A percentile compares a stretch with the other conserved stretches of the same genome.
Conservation (phyloP, 345 rosid species). For the Capsella bursapastoris region DNA sequence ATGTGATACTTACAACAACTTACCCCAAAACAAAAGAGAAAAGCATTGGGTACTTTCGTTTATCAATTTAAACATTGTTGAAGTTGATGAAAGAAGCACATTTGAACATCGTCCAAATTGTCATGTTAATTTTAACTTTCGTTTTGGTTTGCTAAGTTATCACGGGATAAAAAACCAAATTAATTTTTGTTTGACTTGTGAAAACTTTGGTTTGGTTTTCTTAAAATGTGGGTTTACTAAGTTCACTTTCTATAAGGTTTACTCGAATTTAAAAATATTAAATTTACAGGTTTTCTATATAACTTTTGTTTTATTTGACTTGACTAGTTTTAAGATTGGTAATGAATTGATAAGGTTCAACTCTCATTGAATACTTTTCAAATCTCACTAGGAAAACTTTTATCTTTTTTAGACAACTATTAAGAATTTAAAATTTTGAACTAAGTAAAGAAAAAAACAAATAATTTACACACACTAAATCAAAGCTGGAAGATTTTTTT, state of each 20-base stretch:
- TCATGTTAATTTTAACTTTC: neutral
- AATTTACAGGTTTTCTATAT: neutral
- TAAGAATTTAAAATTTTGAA: neutral
- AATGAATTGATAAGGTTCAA: neutral
- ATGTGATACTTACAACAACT: neutral
- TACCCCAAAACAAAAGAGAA: neutral
- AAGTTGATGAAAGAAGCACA: neutral
- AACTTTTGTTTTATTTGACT: neutral
- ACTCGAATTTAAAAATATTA: no score
- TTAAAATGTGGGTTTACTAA: no score
- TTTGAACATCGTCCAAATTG: neutral
- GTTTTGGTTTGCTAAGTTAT: neutral
- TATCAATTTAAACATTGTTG: neutral
- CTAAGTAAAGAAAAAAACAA: neutral
- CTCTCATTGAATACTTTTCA: neutral
- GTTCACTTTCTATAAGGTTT: no score
- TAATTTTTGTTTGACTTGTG: neutral
- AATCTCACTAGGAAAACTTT: neutral
- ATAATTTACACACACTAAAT: neutral
- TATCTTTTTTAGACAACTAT: neutral
- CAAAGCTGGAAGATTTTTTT: neutral
- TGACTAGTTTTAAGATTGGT: neutral
- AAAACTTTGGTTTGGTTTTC: neutral
- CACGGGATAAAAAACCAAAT: neutral
- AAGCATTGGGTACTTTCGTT: neutral